A percentile compares a stretch with the other conserved stretches of the same genome.
Evolutionary conservation across 192 early-diverging fungal species (phyloP).

Genomic region (Coemansia sp.): DNA sequence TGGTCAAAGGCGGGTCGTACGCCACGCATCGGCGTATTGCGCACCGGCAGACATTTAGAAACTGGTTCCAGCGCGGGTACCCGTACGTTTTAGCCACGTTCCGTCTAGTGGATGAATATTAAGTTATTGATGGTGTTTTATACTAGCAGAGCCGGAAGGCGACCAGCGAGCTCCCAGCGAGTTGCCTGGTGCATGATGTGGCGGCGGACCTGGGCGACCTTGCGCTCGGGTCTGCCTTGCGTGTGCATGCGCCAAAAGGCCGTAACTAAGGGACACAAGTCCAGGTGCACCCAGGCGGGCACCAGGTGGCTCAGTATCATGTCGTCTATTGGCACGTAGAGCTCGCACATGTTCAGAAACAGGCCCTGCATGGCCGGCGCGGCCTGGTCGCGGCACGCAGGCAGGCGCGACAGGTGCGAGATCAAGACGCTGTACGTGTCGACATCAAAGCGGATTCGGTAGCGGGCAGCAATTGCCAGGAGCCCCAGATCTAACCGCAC

Average conservation of each 20-base stretch:
- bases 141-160: not conserved
- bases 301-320: conserved; percentile 13
- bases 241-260: conserved; percentile 4
- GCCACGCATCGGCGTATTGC: conserved; percentile 79
- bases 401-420: conserved; percentile 8
- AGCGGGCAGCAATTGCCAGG: not conserved
- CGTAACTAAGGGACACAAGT: not conserved
- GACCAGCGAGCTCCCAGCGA: conserved; percentile 11
- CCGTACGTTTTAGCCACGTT: conserved; percentile 81
- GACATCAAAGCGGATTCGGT: conserved; percentile 2
- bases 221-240: not conserved
- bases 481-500: conserved; percentile 12
- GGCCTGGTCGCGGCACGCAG: not conserved
- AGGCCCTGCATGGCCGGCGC: conserved; percentile 17
- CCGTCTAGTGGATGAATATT: conserved; percentile 41
- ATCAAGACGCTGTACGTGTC: conserved; percentile 30
- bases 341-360: conserved; percentile 7
- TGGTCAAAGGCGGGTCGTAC: conserved; percentile 82
- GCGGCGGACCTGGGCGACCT: not conserved
- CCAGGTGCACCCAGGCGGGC: conserved; percentile 18
- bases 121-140: too few relatives aligned
- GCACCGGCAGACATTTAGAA: conserved; percentile 69
- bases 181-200: conserved; percentile 11
- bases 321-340: conserved; percentile 10
- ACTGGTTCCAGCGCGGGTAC: conserved; percentile 90